Base-by-base conservation (phyloP, 352 stramenopile species). In the Globisporangium echinulatum region DNA sequence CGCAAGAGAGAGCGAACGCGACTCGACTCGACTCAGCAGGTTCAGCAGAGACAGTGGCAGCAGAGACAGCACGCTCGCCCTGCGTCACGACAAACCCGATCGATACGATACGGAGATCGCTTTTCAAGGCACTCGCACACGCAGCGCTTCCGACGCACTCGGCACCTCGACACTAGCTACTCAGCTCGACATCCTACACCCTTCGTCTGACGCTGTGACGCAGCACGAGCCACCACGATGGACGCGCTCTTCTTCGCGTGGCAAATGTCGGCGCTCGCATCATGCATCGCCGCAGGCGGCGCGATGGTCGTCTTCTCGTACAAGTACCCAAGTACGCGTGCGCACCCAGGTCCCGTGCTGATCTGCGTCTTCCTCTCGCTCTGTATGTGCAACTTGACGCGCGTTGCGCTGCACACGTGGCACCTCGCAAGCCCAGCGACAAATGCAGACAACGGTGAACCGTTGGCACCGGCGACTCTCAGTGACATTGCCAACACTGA, bases 321-420 rank as follows among this genome's bases (percentile, higher is more conserved):
- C 63, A 87, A 73, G 63, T 88, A 82, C 58, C 62, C 72, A 3
- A 81, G 77, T 52, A 75, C 77, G 2, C 68, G 82, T 4, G 70
- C 77, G 25, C 85, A 94, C 51, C 85, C 85, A 1, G 85, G 85
- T 0, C 74, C 82, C 14, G 77, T 91, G 53, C 73, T 94, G 38
- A 71, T 94, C 59, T 90, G 79, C 61, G 86, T 94, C 56, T 87
- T 91, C 54, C 59, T 94, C 47, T 81, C 75, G 19, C 73, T 74
- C 4, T 88, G 71, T 50, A 72, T 91, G 58, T 68, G 77, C 42
- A 92, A 85, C 67, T 68, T 90, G 52, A 67, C 74, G 56, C 80
- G 82, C 52, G 80, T 91, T 14, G 75, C 61, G 49, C 69, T 92
- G 49, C 76, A 88, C 14, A 70, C 79, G 49, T 84, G 74, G 75